phyloP scores from a whole-genome alignment of 2,329 filamentous ascomycete species.

The Didymella pinodella region DNA sequence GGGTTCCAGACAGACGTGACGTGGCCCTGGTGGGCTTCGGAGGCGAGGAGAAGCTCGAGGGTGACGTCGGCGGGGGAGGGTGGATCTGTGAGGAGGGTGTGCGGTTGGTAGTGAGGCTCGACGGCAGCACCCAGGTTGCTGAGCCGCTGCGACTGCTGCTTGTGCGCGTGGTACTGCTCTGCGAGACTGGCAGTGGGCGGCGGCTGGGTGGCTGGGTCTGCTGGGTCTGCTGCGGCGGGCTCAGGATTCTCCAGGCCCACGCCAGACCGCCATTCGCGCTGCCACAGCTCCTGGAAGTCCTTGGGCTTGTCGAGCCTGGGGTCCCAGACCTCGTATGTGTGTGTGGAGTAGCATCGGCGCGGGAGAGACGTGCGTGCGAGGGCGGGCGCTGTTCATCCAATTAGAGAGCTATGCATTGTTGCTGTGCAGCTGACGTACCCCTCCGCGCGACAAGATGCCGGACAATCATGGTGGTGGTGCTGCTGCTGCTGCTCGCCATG shows the following conservation, averaged over 20 bases:
- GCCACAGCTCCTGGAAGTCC: conserved; percentile 1
- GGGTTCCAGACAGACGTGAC: conserved; percentile 93
- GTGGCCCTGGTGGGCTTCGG: conserved; percentile 73
- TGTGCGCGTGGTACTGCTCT: conserved; percentile 54
- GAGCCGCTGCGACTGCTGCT: conserved; percentile 52
- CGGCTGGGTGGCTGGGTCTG: not conserved
- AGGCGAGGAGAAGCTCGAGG: conserved; percentile 77
- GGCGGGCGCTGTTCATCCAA: conserved; percentile 5
- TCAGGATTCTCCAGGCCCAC: conserved; percentile 8
- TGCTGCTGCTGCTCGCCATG: conserved; percentile 12
- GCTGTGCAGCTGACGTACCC: conserved; percentile 33
- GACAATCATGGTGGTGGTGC: conserved; percentile 51
- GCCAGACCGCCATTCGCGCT: conserved; percentile 3
- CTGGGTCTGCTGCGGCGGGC: not conserved
- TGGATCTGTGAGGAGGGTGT: conserved; percentile 73
- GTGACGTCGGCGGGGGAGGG: conserved; percentile 81
- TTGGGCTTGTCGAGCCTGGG: not conserved
- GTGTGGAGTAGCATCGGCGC: conserved; percentile 9
- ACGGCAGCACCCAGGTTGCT: conserved; percentile 51
- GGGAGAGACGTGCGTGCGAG: conserved; percentile 2
- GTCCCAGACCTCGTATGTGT: conserved; percentile 1
- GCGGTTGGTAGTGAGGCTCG: conserved; percentile 68
- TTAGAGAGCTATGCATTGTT: not conserved
- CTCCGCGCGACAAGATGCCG: conserved; percentile 53
- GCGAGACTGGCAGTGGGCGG: conserved; percentile 31